Conservation (phyloP, 1,284 basidiomycete species). For the Apiotrichum mycotoxinovorans region DNA sequence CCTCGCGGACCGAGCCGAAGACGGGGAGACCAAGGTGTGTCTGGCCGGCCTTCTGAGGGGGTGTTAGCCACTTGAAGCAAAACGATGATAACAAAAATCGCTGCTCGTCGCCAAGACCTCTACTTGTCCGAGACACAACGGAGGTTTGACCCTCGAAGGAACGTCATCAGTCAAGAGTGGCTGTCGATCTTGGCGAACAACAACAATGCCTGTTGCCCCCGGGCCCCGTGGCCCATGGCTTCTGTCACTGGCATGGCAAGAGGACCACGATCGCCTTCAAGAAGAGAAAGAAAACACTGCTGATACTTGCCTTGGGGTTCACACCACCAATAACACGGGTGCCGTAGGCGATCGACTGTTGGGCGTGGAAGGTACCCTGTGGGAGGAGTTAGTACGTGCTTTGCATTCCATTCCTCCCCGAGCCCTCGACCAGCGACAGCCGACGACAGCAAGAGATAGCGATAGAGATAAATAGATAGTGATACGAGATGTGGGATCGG, state of each 20-base stretch:
- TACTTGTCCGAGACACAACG: neutral
- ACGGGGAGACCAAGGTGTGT: slow-evolving; percentile 93
- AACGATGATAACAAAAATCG: neutral
- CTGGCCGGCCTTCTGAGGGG: slow-evolving; percentile 75
- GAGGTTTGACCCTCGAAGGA: too few relatives aligned
- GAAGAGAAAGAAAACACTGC: neutral
- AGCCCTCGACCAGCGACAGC: neutral
- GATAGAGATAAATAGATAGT: neutral
- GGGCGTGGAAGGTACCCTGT: slow-evolving; percentile 95
- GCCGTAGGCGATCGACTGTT: slow-evolving; percentile 82
- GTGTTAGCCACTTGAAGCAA: slow-evolving; percentile 3
- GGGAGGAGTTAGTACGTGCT: slow-evolving; percentile 8
- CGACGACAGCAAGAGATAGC: too few relatives aligned
- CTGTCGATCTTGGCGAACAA: neutral
- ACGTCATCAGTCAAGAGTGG: neutral
- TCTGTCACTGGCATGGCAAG: neutral
- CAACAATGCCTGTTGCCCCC: too few relatives aligned
- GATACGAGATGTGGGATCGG: slow-evolving; percentile 4
- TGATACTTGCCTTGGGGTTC: slow-evolving; percentile 66
- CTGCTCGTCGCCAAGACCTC: too few relatives aligned
- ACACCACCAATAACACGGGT: slow-evolving; percentile 98
- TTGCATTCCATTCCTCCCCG: neutral
- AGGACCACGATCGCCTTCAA: neutral
- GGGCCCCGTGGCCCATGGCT: neutral
- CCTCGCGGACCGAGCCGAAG: slow-evolving; percentile 89